phyloP scores from a whole-genome alignment of 148 eudicot species.

The Rhododendron molle region DNA sequence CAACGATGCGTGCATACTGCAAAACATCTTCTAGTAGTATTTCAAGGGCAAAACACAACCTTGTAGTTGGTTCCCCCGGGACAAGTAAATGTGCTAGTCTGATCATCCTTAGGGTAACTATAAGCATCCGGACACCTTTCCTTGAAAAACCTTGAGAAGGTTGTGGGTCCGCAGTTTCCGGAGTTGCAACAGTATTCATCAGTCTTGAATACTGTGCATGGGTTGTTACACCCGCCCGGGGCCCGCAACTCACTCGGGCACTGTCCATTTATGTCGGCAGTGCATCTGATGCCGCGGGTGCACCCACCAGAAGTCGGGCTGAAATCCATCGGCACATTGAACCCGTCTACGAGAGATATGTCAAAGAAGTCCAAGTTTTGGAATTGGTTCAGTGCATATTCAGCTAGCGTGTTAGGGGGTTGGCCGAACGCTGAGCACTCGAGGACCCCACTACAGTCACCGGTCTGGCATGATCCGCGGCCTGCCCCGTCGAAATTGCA shows the following conservation, averaged over 20 bases:
- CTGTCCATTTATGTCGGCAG: slow-evolving; percentile 9
- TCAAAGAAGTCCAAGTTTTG: slow-evolving; percentile 41
- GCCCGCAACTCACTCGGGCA: slow-evolving; percentile 28
- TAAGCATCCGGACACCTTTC: slow-evolving; percentile 19
- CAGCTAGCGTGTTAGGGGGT: slow-evolving; percentile 47
- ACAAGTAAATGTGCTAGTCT: slow-evolving; percentile 39
- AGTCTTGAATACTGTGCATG: slow-evolving; percentile 36
- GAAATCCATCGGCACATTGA: slow-evolving; percentile 30
- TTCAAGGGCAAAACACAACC: slow-evolving; percentile 40
- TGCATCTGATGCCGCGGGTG: slow-evolving; percentile 17
- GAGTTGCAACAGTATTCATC: slow-evolving; percentile 34
- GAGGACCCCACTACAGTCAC: slow-evolving; percentile 42
- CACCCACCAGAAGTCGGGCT: slow-evolving; percentile 12
- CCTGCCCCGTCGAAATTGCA: slow-evolving; percentile 37
- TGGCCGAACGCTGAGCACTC: slow-evolving; percentile 30
- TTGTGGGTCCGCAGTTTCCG: slow-evolving; percentile 28
- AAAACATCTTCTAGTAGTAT: neutral
- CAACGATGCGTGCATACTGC: neutral
- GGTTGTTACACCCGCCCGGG: slow-evolving; percentile 46
- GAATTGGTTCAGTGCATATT: slow-evolving; percentile 29
- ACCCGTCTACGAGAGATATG: slow-evolving; percentile 28
- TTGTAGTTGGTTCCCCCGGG: slow-evolving; percentile 35
- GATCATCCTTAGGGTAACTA: slow-evolving; percentile 40
- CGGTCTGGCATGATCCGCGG: slow-evolving; percentile 34
- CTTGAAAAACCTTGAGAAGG: slow-evolving; percentile 35